Evolutionary conservation across 805 yeast species (phyloP), one percentile per base, ranked within the genome.

Genomic region (Maudiozyma barnettii): DNA sequence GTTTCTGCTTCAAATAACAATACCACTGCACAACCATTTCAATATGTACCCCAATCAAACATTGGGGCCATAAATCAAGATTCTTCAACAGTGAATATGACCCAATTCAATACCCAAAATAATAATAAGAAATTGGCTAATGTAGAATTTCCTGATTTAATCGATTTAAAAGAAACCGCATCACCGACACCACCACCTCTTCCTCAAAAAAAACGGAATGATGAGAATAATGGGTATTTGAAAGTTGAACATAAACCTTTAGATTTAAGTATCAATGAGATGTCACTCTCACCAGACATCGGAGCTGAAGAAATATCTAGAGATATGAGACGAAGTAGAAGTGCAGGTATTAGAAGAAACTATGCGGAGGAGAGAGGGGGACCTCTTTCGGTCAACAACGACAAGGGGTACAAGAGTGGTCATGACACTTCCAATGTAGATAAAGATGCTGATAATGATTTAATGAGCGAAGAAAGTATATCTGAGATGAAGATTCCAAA

Each of bases 231-330:
- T n/a, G 4, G 7, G n/a, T 18, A 5, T 5, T n/a, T 9, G n/a
- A 33, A 37, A 18, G n/a, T 9, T n/a, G 20, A 13, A 9, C 41
- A 21, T 2, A 40, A 41, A 16, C 42, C 44, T 35, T 40, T 57
- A 9, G 51, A 57, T 43, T 29, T 57, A 21, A 55, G 51, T 30
- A 44, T 50, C 43, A 53, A 57, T 42, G 60, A 57, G 42, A 48
- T 39, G 23, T 37, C 40, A 9, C 14, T 37, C 7, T 37, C 40
- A n/a, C 23, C 40, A 37, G 40, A 37, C 19, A 5, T 20, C 5
- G 23, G 20, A 9, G 14, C 18, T 9, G 23, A 14, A n/a, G 22
- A 19, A 37, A 37, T 22, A 19, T 13, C 18, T 18, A 13, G 36
- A 14, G 36, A 14, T 33, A 13, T 33, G 36, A 33, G 36, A 16